Base-by-base conservation (phyloP, 768 basidiomycete genomes). In the Suillus ampliporus region DNA sequence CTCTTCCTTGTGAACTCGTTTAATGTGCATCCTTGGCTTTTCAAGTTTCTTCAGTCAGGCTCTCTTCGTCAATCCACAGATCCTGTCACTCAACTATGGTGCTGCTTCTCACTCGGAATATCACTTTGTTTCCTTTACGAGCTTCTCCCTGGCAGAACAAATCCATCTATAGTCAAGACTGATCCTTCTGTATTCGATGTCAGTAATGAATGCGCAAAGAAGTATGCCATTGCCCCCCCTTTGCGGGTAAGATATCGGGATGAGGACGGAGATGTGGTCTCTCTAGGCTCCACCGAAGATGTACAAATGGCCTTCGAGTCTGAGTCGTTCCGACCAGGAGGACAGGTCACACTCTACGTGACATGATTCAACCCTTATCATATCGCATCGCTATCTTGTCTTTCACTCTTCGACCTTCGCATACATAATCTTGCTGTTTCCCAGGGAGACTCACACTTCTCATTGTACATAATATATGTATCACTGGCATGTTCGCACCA, bases 61-160 rank as follows among this genome's bases (percentile, higher is more conserved):
- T 82, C 88, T 46, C 77, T 81, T 40, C 85, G 92, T 61, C 87
- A 87, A 75, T 92, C 91, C 38, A 91, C 90, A 47, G 95, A 98
- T 79, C 94, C 95, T 41, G 97, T 99, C 70, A 89, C 91, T 52
- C 93, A 95, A 75, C 88, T 98, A 54, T 97, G 96, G 90, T 92
- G 94, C 72, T 89, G 92, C 73, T 92, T 99, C 78, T 89, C 95
- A 44, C 86, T 95, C 40, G 97, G 97, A 62, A 89, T 94, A 53
- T 90, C 95, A 50, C 90, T 99, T 68, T 97, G 95, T 80, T 97
- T 92, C 81, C 88, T 99, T 69, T 97, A 94, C 83, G 97, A 99
- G 79, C 88, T 91, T 75, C 88, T 98, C 60, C 90, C 90, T 43
- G 57, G 57, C 5, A 60, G 37, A 56, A 38, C 59, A 51, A 56